Evolutionary conservation across 345 rosid genomes (phyloP), one percentile per base, ranked within the genome.

Genomic region (Eucalyptus sp.): DNA sequence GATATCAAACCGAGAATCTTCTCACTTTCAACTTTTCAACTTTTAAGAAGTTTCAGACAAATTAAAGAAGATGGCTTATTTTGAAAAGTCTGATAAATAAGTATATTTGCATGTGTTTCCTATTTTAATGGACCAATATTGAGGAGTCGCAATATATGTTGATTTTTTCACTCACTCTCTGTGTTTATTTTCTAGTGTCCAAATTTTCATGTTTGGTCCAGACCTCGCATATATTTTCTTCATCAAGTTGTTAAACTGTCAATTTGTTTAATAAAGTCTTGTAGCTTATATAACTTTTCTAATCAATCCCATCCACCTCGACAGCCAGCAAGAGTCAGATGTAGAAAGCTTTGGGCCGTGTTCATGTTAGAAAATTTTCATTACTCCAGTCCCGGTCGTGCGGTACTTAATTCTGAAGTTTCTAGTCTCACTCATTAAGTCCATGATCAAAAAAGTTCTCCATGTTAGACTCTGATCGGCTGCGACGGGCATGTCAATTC

Each of bases 401-500:
- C 3, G 5, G 83, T 22, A 6, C 0, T 76, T 1, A 33, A 17
- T 18, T 6, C 13, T 62, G 31, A 62, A 27, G 31, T 27, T 60
- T 60, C 31, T 27, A 60, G 15, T 60, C 31, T 60, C 31, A 13
- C 8, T 6, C 14, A 22, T 56, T 24, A 50, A 58, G 79, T 66
- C 79, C 11, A 66, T 37, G 24, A 52, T 52, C 10, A 52, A 17
- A 52, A 52, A 52, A 52, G 58, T 52, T 20, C 24, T 52, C 20
- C 76, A 31, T 18, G 1, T 15, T 16, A 31, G 43, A 33, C 44
- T 68, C 43, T 9, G 13, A 68, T 9, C 13, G 24, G 4, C 24
- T 41, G 0, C 0, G 25, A 33, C 24, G 0, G 44, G 25, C 24
- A 17, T 10, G 18, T 68, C 80, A 33, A 17, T 20, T 33, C 13